These are phyloP conservation scores for Myxozyma lipomycoides DNA, from an alignment of 805 yeast genomes.

Conservation along the genomic window DNA sequence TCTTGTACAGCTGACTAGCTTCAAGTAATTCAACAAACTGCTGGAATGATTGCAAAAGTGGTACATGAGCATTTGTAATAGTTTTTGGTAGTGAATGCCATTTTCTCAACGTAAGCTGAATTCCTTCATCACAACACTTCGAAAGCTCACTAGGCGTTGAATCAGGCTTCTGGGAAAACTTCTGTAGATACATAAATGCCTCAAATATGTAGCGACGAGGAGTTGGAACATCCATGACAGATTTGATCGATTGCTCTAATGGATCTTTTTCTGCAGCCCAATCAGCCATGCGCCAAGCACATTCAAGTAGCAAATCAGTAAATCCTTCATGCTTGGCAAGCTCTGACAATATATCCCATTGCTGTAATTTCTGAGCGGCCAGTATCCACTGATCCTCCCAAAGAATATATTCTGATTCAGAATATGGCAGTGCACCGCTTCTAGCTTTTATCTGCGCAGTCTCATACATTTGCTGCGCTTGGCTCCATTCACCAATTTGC, in stretches of 20 bases:
- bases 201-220: conserved; percentile 95
- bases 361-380: conserved; percentile 95
- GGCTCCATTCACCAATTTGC: conserved; percentile 91
- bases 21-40: conserved; percentile 97
- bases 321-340: conserved; percentile 97
- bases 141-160: conserved; percentile 73
- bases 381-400: conserved; percentile 99
- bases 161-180: conserved; percentile 86
- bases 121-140: conserved; percentile 89
- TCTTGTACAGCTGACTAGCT: conserved; percentile 89
- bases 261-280: conserved; percentile 96
- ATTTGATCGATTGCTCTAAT: conserved; percentile 85
- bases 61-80: conserved; percentile 77
- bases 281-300: conserved; percentile 99
- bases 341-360: conserved; percentile 96
- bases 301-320: conserved; percentile 89
- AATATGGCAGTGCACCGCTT: conserved; percentile 89
- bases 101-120: conserved; percentile 82
- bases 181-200: conserved; percentile 88
- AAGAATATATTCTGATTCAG: conserved; percentile 87
- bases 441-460: conserved; percentile 95
- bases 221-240: conserved; percentile 98
- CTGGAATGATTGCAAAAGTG: conserved; percentile 89
- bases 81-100: conserved; percentile 86
- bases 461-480: conserved; percentile 90